Evolutionary conservation across 2,329 filamentous ascomycete genomes (phyloP).

Genomic region (Monascus ruber): DNA sequence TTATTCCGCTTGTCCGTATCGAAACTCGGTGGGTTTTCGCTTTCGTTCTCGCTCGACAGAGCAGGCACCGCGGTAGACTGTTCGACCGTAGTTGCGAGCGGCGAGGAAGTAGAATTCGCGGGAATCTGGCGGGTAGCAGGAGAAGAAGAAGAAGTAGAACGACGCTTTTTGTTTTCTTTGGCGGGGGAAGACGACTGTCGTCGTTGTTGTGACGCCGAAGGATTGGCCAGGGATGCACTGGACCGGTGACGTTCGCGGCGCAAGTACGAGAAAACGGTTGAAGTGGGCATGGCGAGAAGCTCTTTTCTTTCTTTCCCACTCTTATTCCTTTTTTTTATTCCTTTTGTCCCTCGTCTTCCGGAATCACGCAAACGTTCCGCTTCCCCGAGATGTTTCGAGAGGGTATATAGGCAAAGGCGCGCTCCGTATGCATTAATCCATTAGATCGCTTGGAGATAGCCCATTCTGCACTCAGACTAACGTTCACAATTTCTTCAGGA

Average conservation of each 20-base stretch:
- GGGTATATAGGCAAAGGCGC: too few species aligned
- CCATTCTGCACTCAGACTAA: too few species aligned
- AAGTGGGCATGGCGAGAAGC: conserved; percentile 19
- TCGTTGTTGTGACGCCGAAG: conserved; percentile 4
- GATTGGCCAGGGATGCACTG: conserved; percentile 17
- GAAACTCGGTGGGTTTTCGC: conserved; percentile 12
- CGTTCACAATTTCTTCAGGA: too few species aligned
- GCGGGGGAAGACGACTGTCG: neutral
- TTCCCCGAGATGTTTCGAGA: too few species aligned
- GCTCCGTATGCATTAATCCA: too few species aligned
- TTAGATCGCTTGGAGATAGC: too few species aligned
- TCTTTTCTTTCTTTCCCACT: too few species aligned
- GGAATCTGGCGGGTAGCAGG: conserved; percentile 19
- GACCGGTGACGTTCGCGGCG: conserved; percentile 28
- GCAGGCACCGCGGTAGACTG: conserved; percentile 11
- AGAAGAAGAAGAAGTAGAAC: conserved; percentile 3
- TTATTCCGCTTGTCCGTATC: conserved; percentile 14
- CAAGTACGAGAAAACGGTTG: conserved; percentile 30
- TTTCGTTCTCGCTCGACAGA: conserved; percentile 7
- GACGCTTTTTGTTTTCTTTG: neutral
- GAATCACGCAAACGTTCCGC: too few species aligned
- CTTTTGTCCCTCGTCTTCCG: too few species aligned
- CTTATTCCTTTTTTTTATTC: too few species aligned
- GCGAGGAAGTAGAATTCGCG: conserved; percentile 17
- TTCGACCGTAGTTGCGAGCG: conserved; percentile 16